Percentiles rank a stretch among this genome's conserved stretches.
Evolutionary conservation across 2,329 filamentous ascomycete genomes (phyloP).

Genomic region (Geosmithia putterillii): DNA sequence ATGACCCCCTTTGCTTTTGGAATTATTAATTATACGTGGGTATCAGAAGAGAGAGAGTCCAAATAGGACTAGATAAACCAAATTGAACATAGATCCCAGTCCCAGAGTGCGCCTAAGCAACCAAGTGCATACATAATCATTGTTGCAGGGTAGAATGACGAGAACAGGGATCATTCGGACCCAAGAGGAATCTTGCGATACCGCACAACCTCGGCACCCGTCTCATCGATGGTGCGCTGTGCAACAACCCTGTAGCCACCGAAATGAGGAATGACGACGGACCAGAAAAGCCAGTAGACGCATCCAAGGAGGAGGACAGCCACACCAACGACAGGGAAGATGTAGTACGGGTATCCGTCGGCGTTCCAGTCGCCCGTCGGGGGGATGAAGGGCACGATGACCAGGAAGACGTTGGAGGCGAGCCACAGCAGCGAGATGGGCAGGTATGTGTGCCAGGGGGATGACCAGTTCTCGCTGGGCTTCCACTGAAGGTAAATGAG

Average conservation of each 20-base stretch:
- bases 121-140: too few relatives aligned
- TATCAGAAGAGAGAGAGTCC: too few relatives aligned
- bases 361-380: slow-evolving; percentile 32
- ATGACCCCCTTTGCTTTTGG: too few relatives aligned
- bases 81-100: too few relatives aligned
- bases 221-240: slow-evolving; percentile 26
- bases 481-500: slow-evolving; percentile 38
- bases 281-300: slow-evolving; percentile 41
- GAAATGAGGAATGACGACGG: slow-evolving; percentile 32
- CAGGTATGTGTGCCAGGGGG: slow-evolving; percentile 37
- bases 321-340: slow-evolving; percentile 42
- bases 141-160: too few relatives aligned
- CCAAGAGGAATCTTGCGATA: slow-evolving; percentile 21
- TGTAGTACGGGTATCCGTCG: slow-evolving; percentile 41
- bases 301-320: slow-evolving; percentile 35
- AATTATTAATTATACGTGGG: too few relatives aligned
- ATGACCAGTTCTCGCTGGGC: slow-evolving; percentile 38
- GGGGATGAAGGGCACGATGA: slow-evolving; percentile 41
- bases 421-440: slow-evolving; percentile 35
- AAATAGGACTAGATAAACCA: too few relatives aligned
- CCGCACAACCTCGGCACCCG: slow-evolving; percentile 24
- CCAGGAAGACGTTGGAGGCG: slow-evolving; percentile 37
- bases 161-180: not conserved
- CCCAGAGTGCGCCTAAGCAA: too few relatives aligned
- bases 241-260: slow-evolving; percentile 36